Evolutionary conservation across 2,329 filamentous ascomycete species (phyloP).

Genomic region (Cladosporium phlei): DNA sequence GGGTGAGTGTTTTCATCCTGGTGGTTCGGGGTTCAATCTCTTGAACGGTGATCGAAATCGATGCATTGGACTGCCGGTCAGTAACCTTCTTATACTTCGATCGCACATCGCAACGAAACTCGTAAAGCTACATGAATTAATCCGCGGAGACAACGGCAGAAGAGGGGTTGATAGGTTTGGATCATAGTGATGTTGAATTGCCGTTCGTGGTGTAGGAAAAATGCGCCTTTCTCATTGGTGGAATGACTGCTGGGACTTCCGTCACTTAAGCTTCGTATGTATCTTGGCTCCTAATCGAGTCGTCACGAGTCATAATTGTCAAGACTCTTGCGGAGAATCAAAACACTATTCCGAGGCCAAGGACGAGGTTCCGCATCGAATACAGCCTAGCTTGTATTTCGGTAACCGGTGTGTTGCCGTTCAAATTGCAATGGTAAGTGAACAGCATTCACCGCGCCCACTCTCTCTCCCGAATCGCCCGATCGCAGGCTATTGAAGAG

Average conservation of each 20-base stretch:
- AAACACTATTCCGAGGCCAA: not conserved
- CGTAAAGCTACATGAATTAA: not conserved
- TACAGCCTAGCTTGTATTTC: not conserved
- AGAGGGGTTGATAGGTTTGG: not conserved
- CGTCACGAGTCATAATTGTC: too few species aligned
- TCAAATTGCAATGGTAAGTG: too few species aligned
- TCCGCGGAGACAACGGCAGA: not conserved
- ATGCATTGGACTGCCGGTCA: not conserved
- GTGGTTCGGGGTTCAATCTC: not conserved
- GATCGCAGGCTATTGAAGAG: too few species aligned
- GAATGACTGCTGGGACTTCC: not conserved
- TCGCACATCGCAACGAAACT: not conserved
- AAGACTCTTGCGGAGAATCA: constrained; percentile 2
- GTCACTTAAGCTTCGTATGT: not conserved
- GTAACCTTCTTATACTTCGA: not conserved
- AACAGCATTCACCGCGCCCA: too few species aligned
- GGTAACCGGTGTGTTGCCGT: too few species aligned
- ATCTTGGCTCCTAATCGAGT: too few species aligned
- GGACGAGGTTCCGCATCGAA: not conserved
- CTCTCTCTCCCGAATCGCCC: too few species aligned
- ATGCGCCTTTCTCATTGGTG: not conserved
- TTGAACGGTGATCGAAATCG: not conserved
- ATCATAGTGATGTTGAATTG: not conserved
- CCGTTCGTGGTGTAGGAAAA: not conserved
- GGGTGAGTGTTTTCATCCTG: constrained; percentile 14